A percentile compares a stretch with the other conserved stretches of the same genome.
phyloP scores from a whole-genome alignment of 257 asterid genomes.

The Penstemon eatonii region DNA sequence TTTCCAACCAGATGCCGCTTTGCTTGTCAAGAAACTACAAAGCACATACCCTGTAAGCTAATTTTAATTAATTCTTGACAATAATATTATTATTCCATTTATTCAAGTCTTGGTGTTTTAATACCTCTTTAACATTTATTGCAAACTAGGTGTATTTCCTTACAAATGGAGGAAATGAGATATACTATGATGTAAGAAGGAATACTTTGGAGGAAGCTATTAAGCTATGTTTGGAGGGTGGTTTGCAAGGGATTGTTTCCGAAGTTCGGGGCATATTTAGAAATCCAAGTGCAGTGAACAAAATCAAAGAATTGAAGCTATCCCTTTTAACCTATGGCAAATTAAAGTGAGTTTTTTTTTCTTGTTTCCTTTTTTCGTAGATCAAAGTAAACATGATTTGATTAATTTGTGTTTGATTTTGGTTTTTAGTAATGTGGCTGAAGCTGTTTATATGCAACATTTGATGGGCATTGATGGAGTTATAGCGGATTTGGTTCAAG shows the following conservation, averaged over 20 bases:
- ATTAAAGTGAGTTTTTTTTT: slow-evolving; percentile 61
- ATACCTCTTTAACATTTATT: background rate
- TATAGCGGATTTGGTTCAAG: slow-evolving; percentile 77
- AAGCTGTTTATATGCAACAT: slow-evolving; percentile 87
- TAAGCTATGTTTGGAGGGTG: slow-evolving; percentile 76
- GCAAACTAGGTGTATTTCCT: slow-evolving; percentile 70
- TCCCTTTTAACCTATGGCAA: slow-evolving; percentile 81
- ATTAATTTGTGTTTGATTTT: background rate
- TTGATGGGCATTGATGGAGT: slow-evolving; percentile 95
- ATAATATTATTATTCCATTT: background rate
- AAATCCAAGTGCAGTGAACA: slow-evolving; percentile 75
- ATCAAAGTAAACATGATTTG: background rate
- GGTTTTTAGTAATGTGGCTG: slow-evolving; percentile 65
- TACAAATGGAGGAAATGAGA: slow-evolving; percentile 84
- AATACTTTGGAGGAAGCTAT: slow-evolving; percentile 86
- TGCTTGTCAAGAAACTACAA: slow-evolving; percentile 66
- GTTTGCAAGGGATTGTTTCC: slow-evolving; percentile 85
- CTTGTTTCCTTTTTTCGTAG: background rate
- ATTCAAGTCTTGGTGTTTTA: background rate
- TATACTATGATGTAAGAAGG: slow-evolving; percentile 69
- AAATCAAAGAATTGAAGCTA: slow-evolving; percentile 73
- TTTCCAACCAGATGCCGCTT: slow-evolving; percentile 92
- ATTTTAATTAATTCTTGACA: background rate
- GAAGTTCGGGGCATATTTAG: slow-evolving; percentile 73
- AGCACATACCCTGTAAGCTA: slow-evolving; percentile 60